These are phyloP conservation scores for Penicillium psychrofluorescens DNA, from an alignment of 495 filamentous ascomycete species.

Conservation along the genomic window DNA sequence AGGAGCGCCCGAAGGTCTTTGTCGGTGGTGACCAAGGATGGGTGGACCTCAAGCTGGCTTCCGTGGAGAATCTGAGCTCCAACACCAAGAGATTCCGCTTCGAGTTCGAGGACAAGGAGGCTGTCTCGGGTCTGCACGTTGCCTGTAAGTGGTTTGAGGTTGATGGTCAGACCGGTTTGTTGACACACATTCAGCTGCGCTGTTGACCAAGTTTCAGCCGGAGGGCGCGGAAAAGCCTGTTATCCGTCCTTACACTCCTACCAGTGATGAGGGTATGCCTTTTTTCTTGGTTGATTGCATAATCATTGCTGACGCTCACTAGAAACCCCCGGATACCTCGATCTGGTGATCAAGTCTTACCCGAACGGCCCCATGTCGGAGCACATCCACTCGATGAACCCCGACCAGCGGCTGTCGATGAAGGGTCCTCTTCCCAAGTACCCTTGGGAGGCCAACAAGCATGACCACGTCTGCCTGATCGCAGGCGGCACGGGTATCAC, in stretches of 20 bases:
- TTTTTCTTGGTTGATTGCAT: neutral
- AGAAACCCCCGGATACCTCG: slow-evolving; percentile 71
- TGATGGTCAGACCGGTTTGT: neutral
- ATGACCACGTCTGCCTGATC: slow-evolving; percentile 84
- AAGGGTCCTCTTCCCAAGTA: slow-evolving; percentile 97
- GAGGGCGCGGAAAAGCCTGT: slow-evolving; percentile 70
- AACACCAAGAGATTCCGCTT: slow-evolving; percentile 89
- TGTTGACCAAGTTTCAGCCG: slow-evolving; percentile 83
- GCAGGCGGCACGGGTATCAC: slow-evolving; percentile 96
- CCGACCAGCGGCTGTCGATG: slow-evolving; percentile 73
- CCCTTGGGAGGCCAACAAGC: slow-evolving; percentile 86
- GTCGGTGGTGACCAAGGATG: slow-evolving; percentile 68
- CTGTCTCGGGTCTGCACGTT: slow-evolving; percentile 71
- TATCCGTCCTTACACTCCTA: slow-evolving; percentile 87
- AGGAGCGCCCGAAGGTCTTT: slow-evolving; percentile 49
- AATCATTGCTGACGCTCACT: neutral
- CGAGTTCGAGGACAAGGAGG: slow-evolving; percentile 72
- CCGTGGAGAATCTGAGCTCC: slow-evolving; percentile 70
- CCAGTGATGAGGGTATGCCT: slow-evolving; percentile 70
- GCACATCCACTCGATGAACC: slow-evolving; percentile 75
- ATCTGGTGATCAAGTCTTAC: slow-evolving; percentile 89
- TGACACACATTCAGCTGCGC: slow-evolving; percentile 44
- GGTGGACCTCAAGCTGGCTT: slow-evolving; percentile 68
- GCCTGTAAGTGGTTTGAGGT: slow-evolving; percentile 47
- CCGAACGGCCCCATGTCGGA: slow-evolving; percentile 83